Evolutionary conservation across 495 filamentous ascomycete species (phyloP).

Genomic region (Patellaria atrata): DNA sequence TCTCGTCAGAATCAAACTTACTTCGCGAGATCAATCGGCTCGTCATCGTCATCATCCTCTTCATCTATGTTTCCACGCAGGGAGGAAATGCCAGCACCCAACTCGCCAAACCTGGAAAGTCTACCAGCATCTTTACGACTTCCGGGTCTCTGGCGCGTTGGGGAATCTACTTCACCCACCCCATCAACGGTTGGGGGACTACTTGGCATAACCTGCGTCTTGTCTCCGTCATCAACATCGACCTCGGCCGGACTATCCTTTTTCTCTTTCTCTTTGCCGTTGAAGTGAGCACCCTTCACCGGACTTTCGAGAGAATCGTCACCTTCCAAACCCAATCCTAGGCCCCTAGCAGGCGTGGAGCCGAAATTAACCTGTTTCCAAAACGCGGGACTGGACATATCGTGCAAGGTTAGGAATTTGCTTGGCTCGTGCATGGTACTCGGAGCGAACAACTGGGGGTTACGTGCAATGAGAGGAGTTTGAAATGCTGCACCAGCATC

Average conservation of each 20-base stretch:
- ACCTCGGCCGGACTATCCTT: neutral
- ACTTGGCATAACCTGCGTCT: no score
- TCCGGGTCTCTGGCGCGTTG: no score
- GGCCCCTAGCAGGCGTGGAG: constrained; percentile 60
- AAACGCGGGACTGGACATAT: constrained; percentile 90
- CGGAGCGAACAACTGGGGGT: constrained; percentile 72
- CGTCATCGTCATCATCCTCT: constrained; percentile 8
- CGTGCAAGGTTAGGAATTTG: constrained; percentile 90
- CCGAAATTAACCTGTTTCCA: constrained; percentile 75
- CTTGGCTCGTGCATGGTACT: constrained; percentile 82
- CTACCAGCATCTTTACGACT: no score
- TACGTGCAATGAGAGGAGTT: constrained; percentile 72
- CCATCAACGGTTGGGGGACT: no score
- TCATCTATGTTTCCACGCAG: no score
- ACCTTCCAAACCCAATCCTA: constrained; percentile 33
- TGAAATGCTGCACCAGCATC: constrained; percentile 35
- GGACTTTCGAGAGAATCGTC: constrained; percentile 7
- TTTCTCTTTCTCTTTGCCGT: constrained; percentile 2
- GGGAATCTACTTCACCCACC: no score
- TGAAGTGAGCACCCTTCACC: constrained; percentile 16
- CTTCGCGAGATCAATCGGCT: constrained; percentile 52
- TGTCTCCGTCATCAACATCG: constrained; percentile 3
- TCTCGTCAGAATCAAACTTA: constrained; percentile 25
- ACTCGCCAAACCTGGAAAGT: no score
- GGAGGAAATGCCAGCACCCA: no score